Base-by-base conservation (phyloP, 2,329 filamentous ascomycete species). In the Phaeosphaeriaceae sp. region DNA sequence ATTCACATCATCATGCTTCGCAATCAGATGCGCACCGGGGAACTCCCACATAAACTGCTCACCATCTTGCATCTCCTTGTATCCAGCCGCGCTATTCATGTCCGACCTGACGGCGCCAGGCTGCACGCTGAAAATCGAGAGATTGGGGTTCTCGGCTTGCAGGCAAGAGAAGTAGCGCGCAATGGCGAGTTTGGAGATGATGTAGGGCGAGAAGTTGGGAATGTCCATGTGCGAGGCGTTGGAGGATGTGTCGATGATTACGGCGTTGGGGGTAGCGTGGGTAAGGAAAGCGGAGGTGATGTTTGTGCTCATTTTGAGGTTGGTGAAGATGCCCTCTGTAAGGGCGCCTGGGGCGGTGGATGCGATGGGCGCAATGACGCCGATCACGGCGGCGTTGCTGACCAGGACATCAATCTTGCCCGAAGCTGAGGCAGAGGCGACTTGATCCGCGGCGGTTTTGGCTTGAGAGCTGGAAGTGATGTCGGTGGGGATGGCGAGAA, bases 51-150 rank as follows among this genome's bases (percentile, higher is more conserved):
- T 51, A 61, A 63, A 59, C 35, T 70, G 56, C 55, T 71, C 65
- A 19, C 63, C 63, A 30, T 61, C 59, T 13, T 56, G 56, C 23
- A 58, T 13, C 19, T 60, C 53, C 40, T 56, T 52, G 24, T 65
- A 63, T 1, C 64, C 67, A 1, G 59, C 60, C 6, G 52, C 50
- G 19, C 52, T 63, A 30, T 66, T 69, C 70, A 80, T 77, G 3
- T 76, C 79, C 0, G 78, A 81, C 4, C 67, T 71, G 3, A 82
- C 66, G 1, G 79, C 69, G 0, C 81, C 81, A 1, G 81, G 81
- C 8, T 83, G 81, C 2, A 81, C 65, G 48, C 70, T 72, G 15
- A 78, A 74, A n/a, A 82, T 68, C 15, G 74, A 68, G 0, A 82
- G 30, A 0, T 71, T 62, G 0, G 79, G 79, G 26, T 82, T 75